Evolutionary conservation across 164 flowering plant species (phyloP).

Genomic region (Malania oleifera): DNA sequence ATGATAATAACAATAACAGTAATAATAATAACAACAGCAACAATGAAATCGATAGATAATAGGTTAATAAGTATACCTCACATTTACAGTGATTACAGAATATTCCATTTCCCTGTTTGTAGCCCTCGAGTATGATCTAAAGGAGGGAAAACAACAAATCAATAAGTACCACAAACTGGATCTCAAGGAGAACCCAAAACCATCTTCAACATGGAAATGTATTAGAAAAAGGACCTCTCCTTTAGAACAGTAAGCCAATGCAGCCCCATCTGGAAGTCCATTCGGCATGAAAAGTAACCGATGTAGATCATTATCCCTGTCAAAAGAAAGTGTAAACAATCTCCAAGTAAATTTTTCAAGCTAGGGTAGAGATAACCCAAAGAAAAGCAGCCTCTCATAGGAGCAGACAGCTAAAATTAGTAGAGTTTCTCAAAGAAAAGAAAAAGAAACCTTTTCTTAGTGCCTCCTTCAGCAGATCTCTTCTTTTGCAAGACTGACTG

Average conservation of each 20-base stretch:
- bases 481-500: conserved; percentile 21
- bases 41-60: background rate
- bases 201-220: background rate
- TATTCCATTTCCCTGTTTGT: conserved; percentile 78
- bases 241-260: conserved; percentile 71
- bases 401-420: background rate
- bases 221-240: conserved; percentile 54
- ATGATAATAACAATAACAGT: background rate
- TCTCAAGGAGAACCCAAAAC: background rate
- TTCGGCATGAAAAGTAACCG: conserved; percentile 76
- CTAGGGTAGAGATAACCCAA: background rate
- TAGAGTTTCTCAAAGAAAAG: background rate
- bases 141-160: conserved; percentile 2
- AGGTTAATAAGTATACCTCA: conserved; percentile 39
- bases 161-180: background rate
- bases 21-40: background rate
- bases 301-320: conserved; percentile 90
- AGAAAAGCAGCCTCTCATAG: background rate
- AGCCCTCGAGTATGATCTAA: conserved; percentile 65
- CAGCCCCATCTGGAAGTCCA: conserved; percentile 93
- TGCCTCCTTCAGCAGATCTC: conserved; percentile 33
- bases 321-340: background rate
- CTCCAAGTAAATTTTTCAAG: background rate
- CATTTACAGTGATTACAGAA: conserved; percentile 60
- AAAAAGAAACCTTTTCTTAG: conserved; percentile 46